Evolutionary conservation across 768 basidiomycete species (phyloP).

Genomic region (Termitomyces sp.): DNA sequence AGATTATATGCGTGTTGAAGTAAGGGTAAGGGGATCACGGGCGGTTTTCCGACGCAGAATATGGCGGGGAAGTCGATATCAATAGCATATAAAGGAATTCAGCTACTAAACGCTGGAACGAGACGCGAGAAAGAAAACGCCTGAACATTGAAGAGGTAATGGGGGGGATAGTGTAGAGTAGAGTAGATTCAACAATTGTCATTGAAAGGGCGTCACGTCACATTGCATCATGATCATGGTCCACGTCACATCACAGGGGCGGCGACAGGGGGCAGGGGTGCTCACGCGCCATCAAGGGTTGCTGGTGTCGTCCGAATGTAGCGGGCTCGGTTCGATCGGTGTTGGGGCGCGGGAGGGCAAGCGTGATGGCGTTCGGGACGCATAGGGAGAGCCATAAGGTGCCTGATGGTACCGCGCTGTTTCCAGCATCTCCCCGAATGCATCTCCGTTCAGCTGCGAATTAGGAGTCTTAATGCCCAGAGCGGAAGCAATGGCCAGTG

Average conservation of each 20-base stretch:
- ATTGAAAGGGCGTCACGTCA: conserved; percentile 5
- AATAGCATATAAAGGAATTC: conserved; percentile 1
- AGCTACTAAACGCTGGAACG: neutral
- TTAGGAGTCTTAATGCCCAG: conserved; percentile 30
- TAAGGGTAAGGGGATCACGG: neutral
- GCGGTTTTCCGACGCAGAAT: neutral
- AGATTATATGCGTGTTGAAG: conserved; percentile 8
- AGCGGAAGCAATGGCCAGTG: conserved; percentile 48
- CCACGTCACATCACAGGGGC: conserved; percentile 1
- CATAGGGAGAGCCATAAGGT: conserved; percentile 37
- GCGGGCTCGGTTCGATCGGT: conserved; percentile 15
- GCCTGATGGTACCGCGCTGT: conserved; percentile 31
- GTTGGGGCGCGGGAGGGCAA: conserved; percentile 28
- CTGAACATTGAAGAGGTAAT: neutral
- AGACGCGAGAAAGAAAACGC: neutral
- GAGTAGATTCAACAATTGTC: conserved; percentile 7
- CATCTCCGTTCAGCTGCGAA: conserved; percentile 9
- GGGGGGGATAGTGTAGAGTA: conserved; percentile 6
- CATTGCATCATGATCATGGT: conserved; percentile 1
- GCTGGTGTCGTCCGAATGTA: conserved; percentile 8
- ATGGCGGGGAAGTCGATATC: neutral
- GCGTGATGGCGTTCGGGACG: conserved; percentile 26
- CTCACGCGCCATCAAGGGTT: conserved; percentile 4
- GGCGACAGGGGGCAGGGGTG: neutral
- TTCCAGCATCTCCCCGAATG: conserved; percentile 24